Conservation (phyloP, 2,329 filamentous ascomycete species). For the Dothiorella sarmentorum region DNA sequence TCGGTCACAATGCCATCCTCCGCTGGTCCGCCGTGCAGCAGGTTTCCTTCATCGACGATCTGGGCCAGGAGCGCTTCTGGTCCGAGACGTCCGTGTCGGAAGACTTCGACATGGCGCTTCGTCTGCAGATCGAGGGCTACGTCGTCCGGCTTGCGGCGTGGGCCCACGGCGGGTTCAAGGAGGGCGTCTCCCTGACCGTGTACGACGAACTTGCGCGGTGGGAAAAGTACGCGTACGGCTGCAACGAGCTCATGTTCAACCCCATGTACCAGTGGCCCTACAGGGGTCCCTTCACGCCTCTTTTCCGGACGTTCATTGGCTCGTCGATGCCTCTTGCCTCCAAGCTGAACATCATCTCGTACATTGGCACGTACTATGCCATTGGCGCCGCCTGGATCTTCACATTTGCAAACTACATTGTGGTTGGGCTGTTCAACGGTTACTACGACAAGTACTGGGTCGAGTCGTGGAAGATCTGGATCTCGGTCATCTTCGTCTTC, state of each 20-base stretch:
- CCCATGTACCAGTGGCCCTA: slow-evolving; percentile 61
- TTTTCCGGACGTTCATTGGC: slow-evolving; percentile 60
- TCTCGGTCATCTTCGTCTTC: slow-evolving; percentile 15
- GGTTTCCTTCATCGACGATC: slow-evolving; percentile 53
- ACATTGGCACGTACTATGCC: slow-evolving; percentile 70
- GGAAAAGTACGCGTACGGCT: slow-evolving; percentile 72
- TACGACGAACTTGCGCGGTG: slow-evolving; percentile 70
- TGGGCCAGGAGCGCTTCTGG: slow-evolving; percentile 66
- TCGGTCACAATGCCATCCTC: slow-evolving; percentile 73
- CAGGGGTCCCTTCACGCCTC: slow-evolving; percentile 61
- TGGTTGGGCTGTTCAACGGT: slow-evolving; percentile 68
- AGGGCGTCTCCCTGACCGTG: slow-evolving; percentile 69
- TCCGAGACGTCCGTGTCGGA: slow-evolving; percentile 73
- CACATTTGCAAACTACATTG: slow-evolving; percentile 66
- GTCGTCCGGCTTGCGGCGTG: slow-evolving; percentile 66
- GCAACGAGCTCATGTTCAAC: slow-evolving; percentile 68
- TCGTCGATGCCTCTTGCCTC: slow-evolving; percentile 62
- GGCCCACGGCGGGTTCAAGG: slow-evolving; percentile 66
- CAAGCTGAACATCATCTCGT: slow-evolving; percentile 69
- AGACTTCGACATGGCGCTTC: slow-evolving; percentile 72
- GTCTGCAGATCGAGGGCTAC: slow-evolving; percentile 66
- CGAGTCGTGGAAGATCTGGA: slow-evolving; percentile 18
- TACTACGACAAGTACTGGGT: slow-evolving; percentile 14
- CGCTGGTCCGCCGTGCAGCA: slow-evolving; percentile 65
- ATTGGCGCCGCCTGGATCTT: slow-evolving; percentile 66